A percentile compares a stretch with the other conserved stretches of the same genome.
These are phyloP conservation scores for Solanum hybrid DNA, from an alignment of 305 asterid genomes.

Conservation along the genomic window DNA sequence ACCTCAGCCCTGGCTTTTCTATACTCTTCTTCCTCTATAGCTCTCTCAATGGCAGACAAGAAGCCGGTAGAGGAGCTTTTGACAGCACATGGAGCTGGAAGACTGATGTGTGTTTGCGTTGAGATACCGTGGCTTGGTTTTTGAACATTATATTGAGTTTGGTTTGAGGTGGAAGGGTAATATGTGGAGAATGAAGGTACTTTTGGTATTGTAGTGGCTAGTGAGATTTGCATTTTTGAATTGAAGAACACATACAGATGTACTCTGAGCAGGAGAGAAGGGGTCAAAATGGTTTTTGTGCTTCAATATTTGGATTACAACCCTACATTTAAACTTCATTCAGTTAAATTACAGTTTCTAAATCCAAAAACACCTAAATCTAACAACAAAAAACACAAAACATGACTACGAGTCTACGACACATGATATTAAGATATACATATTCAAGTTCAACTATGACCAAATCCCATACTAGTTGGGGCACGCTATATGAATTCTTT, in stretches of 20 bases:
- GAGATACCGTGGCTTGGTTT: not conserved
- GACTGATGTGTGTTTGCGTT: not conserved
- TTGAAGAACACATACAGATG: not conserved
- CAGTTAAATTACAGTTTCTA: not conserved
- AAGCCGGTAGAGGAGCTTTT: constrained; percentile 37
- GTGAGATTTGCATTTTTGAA: constrained; percentile 6
- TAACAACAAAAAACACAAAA: not conserved
- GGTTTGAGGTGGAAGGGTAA: not conserved
- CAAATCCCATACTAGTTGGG: not conserved
- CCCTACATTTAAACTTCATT: not conserved
- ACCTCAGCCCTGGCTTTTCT: constrained; percentile 94
- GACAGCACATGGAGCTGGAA: constrained; percentile 7
- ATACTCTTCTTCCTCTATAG: constrained; percentile 90
- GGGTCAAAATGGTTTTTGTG: not conserved
- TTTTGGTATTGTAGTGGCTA: not conserved
- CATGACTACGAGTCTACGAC: not conserved
- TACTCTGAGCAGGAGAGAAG: not conserved
- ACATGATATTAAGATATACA: not conserved
- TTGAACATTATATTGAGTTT: not conserved
- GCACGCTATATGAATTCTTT: not conserved
- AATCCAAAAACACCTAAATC: not conserved
- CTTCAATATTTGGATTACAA: not conserved
- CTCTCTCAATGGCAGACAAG: constrained; percentile 72
- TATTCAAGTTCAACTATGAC: not conserved
- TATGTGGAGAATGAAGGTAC: not conserved